phyloP scores from a whole-genome alignment of 108 stramenopile species.

The Nannochloropsis gaditana region DNA sequence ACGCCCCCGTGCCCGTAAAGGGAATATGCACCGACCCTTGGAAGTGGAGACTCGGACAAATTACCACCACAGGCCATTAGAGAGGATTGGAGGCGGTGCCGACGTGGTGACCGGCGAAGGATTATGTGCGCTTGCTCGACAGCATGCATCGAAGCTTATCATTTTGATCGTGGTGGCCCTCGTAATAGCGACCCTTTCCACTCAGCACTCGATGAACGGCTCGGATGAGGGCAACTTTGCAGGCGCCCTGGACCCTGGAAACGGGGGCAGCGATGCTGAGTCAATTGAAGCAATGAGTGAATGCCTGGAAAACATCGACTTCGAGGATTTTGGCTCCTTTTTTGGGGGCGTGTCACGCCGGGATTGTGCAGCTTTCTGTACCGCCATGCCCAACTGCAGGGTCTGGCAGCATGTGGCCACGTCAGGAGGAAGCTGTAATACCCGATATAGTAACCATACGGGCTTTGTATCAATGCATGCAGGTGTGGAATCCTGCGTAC shows the following conservation, averaged over 20 bases:
- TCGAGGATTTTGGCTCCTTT: background rate
- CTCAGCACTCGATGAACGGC: background rate
- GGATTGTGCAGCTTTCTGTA: constrained; percentile 10
- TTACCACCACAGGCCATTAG: background rate
- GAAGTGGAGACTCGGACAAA: background rate
- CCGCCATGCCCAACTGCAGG: constrained; percentile 10
- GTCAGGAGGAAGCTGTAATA: background rate
- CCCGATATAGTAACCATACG: background rate
- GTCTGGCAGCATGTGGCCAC: background rate
- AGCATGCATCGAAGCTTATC: background rate
- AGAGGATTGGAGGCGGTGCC: background rate
- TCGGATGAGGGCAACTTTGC: background rate
- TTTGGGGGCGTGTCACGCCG: background rate
- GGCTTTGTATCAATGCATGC: background rate
- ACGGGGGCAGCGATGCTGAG: background rate
- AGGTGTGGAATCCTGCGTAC: constrained; percentile 16
- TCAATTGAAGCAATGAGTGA: background rate
- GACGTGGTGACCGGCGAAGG: background rate
- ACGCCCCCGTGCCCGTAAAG: too few species aligned
- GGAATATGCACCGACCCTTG: constrained; percentile 13
- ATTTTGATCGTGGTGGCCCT: background rate
- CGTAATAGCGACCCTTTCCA: background rate
- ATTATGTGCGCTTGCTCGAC: background rate
- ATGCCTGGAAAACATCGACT: background rate
- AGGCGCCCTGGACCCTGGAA: background rate